Evolutionary conservation across 441 rosid species (phyloP).

Genomic region (Pelargonium fulgidum): DNA sequence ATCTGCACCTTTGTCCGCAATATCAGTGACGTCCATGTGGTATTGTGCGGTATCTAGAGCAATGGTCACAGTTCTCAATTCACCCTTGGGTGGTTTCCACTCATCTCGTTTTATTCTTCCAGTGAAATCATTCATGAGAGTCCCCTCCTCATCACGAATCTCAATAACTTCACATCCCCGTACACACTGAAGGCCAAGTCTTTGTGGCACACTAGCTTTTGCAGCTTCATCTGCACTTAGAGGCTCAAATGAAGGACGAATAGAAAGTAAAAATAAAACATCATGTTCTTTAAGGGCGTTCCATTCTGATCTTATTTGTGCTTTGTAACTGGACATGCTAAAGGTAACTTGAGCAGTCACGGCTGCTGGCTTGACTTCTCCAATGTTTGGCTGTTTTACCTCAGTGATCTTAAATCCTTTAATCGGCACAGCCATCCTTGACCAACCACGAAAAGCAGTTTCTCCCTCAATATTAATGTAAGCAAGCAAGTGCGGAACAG

Average conservation of each 20-base stretch:
- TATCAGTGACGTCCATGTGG: constrained; percentile 91
- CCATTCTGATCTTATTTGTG: constrained; percentile 93
- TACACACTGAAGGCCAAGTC: constrained; percentile 90
- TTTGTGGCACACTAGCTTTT: constrained; percentile 83
- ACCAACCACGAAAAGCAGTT: constrained; percentile 97
- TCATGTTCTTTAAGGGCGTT: constrained; percentile 96
- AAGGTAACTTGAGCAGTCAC: constrained; percentile 84
- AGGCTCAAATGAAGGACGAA: constrained; percentile 92
- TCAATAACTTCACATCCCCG: constrained; percentile 95
- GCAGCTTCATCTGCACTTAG: constrained; percentile 88
- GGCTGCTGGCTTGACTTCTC: constrained; percentile 94
- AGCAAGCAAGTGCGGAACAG: constrained; percentile 90
- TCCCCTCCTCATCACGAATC: constrained; percentile 87
- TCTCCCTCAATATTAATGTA: constrained; percentile 85
- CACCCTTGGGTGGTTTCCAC: constrained; percentile 99
- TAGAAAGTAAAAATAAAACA: constrained; percentile 84
- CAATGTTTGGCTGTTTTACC: constrained; percentile 94
- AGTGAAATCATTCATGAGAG: constrained; percentile 92
- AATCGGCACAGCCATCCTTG: constrained; percentile 96
- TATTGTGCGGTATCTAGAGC: constrained; percentile 97
- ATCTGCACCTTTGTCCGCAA: constrained; percentile 88
- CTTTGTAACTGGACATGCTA: constrained; percentile 81
- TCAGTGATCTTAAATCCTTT: constrained; percentile 63
- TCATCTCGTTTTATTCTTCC: constrained; percentile 93
- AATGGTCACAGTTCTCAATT: constrained; percentile 79